phyloP scores from a whole-genome alignment of 345 rosid species.

The Dovyalis caffra region DNA sequence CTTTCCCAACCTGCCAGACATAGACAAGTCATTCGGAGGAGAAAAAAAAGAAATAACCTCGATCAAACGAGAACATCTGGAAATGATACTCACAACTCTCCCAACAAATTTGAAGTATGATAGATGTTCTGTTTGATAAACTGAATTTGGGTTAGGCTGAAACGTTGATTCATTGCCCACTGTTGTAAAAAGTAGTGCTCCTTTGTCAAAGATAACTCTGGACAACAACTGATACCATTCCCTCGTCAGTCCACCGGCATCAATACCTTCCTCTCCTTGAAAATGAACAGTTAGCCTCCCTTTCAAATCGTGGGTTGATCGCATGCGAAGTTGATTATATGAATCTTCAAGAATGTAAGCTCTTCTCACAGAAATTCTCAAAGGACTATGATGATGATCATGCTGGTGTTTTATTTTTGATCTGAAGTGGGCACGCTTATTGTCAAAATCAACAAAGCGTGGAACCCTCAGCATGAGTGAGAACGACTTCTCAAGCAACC shows the following conservation, averaged over 20 bases:
- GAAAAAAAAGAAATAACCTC: no score
- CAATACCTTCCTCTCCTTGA: conserved; percentile 99
- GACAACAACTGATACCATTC: conserved; percentile 98
- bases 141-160: conserved; percentile 98
- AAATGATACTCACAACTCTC: conserved; percentile 70
- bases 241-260: conserved; percentile 99
- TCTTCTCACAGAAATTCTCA: conserved; percentile 92
- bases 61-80: conserved; percentile 7
- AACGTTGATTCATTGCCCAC: conserved; percentile 97
- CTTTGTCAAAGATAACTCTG: conserved; percentile 93
- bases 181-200: conserved; percentile 90
- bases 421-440: conserved; percentile 84
- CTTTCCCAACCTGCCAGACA: conserved; percentile 83
- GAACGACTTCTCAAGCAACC: conserved; percentile 90
- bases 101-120: conserved; percentile 98
- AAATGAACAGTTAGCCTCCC: conserved; percentile 92
- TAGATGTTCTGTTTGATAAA: conserved; percentile 93
- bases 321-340: conserved; percentile 89
- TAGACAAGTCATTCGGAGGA: conserved; percentile 15
- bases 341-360: conserved; percentile 97
- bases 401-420: conserved; percentile 95
- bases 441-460: conserved; percentile 93
- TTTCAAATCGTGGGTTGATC: conserved; percentile 77
- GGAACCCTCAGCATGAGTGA: conserved; percentile 96
- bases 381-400: conserved; percentile 84